Percentiles rank a stretch among this genome's conserved stretches.
Evolutionary conservation across 257 asterid species (phyloP).

Genomic region (Paulownia fortunei): DNA sequence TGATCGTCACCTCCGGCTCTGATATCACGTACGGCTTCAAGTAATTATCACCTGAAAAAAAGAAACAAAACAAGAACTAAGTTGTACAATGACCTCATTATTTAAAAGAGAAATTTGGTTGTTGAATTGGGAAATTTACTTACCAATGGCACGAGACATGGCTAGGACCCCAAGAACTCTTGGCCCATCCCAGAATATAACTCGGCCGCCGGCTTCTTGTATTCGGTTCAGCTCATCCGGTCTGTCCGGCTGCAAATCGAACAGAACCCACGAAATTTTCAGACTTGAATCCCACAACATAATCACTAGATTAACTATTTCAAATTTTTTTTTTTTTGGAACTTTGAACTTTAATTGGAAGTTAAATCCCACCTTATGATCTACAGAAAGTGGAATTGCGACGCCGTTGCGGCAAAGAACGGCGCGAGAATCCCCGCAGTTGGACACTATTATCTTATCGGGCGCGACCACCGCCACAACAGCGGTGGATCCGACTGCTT

Average conservation of each 20-base stretch:
- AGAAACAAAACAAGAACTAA: too few relatives aligned
- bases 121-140: too few relatives aligned
- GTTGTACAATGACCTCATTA: too few relatives aligned
- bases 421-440: slow-evolving; percentile 95
- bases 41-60: slow-evolving; percentile 78
- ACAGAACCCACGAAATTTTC: too few relatives aligned
- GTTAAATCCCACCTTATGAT: slow-evolving; percentile 90
- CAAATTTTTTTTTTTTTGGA: too few relatives aligned
- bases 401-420: slow-evolving; percentile 82
- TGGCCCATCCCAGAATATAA: slow-evolving; percentile 82
- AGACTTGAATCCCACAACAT: too few relatives aligned
- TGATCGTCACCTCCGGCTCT: slow-evolving; percentile 82
- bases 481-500: slow-evolving; percentile 94
- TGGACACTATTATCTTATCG: slow-evolving; percentile 73
- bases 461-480: slow-evolving; percentile 77
- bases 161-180: slow-evolving; percentile 85
- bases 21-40: slow-evolving; percentile 81
- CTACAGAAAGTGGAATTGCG: slow-evolving; percentile 77
- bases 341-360: too few relatives aligned
- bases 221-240: slow-evolving; percentile 84
- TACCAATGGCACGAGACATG: slow-evolving; percentile 84
- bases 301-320: too few relatives aligned
- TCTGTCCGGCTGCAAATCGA: slow-evolving; percentile 87
- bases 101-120: too few relatives aligned
- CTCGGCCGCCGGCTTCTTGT: slow-evolving; percentile 88